Conservation (phyloP, 2,329 filamentous ascomycete genomes). For the Chaetomiaceae sp. region DNA sequence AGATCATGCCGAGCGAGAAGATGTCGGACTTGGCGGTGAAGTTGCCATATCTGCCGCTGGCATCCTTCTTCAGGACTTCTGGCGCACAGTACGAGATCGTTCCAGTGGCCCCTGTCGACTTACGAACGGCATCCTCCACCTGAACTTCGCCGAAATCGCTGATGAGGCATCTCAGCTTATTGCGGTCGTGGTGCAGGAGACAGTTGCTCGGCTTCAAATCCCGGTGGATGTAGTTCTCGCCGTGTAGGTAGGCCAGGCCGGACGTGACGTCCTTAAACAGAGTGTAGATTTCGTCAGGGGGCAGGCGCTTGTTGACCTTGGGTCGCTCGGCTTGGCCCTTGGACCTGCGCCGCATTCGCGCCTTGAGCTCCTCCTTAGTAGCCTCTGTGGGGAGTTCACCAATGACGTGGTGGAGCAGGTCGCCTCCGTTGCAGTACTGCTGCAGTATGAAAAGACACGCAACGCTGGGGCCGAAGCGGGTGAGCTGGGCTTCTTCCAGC, state of each 20-base stretch:
- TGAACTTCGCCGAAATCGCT: constrained; percentile 99
- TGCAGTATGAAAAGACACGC: constrained; percentile 96
- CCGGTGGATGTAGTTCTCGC: constrained; percentile 88
- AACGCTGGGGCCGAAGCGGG: constrained; percentile 80
- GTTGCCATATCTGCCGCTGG: constrained; percentile 71
- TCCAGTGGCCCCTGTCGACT: constrained; percentile 86
- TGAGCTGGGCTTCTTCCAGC: constrained; percentile 83
- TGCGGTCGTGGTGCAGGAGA: constrained; percentile 70
- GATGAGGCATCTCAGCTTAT: constrained; percentile 72
- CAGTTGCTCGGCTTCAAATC: constrained; percentile 97
- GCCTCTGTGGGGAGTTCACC: constrained; percentile 55
- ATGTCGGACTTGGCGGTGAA: constrained; percentile 97
- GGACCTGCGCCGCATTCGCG: constrained; percentile 74
- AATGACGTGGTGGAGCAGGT: constrained; percentile 82
- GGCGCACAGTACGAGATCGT: constrained; percentile 98
- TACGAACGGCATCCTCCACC: constrained; percentile 70
- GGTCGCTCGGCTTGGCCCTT: constrained; percentile 66
- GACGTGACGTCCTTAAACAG: constrained; percentile 95
- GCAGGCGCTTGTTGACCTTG: constrained; percentile 39
- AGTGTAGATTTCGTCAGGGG: constrained; percentile 91
- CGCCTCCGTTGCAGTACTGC: constrained; percentile 93
- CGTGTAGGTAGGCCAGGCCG: constrained; percentile 82
- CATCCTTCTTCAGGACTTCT: constrained; percentile 71
- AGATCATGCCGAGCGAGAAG: constrained; percentile 97
- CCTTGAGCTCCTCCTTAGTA: constrained; percentile 82